phyloP scores from a whole-genome alignment of 176 grass and related monocot species.

The Chrysopogon serrulatus region DNA sequence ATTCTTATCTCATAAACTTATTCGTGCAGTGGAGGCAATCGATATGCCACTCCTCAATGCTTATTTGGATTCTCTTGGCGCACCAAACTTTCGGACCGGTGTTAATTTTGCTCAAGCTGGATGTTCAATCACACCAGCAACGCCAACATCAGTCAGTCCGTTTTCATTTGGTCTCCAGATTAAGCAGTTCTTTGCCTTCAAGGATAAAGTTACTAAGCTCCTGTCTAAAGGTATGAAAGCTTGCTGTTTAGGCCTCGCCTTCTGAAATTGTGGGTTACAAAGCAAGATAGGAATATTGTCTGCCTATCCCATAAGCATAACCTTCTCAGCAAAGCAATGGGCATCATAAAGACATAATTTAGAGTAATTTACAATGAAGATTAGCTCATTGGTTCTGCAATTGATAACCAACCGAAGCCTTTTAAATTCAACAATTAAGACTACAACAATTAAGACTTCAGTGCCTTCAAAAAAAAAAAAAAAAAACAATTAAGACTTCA shows the following conservation, averaged over 20 bases:
- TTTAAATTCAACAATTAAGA: not conserved
- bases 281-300: conserved; percentile 1
- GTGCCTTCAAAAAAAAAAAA: too few species aligned
- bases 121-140: conserved; percentile 92
- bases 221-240: conserved; percentile 50
- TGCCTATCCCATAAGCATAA: not conserved
- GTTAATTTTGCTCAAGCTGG: conserved; percentile 96
- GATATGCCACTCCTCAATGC: conserved; percentile 81
- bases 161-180: conserved; percentile 91
- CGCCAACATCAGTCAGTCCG: conserved; percentile 81
- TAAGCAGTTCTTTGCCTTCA: conserved; percentile 87
- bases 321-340: not conserved
- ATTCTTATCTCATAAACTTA: conserved; percentile 10
- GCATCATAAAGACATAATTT: not conserved
- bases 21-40: conserved; percentile 76
- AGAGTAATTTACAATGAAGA: not conserved
- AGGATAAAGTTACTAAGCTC: conserved; percentile 69
- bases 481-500: not conserved
- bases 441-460: not conserved
- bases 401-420: not conserved
- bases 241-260: not conserved
- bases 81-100: conserved; percentile 71
- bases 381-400: not conserved
- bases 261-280: conserved; percentile 20
- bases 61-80: conserved; percentile 82